These are phyloP conservation scores for Auriscalpium microsporum DNA, from an alignment of 768 basidiomycete species.

Conservation along the genomic window DNA sequence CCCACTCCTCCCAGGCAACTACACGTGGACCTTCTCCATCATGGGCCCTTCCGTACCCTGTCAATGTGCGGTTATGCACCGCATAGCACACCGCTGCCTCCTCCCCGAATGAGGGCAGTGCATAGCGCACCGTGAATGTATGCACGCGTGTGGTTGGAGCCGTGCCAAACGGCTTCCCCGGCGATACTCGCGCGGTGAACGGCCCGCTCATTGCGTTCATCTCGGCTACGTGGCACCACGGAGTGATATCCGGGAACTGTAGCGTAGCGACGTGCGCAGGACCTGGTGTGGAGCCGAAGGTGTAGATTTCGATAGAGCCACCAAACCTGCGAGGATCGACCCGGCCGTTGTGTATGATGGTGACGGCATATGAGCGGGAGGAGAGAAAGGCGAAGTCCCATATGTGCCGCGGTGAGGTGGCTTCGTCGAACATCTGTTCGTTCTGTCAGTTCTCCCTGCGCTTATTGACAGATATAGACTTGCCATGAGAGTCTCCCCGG, in stretches of 20 bases:
- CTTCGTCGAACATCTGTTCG: slow-evolving; percentile 22
- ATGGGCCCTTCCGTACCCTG: slow-evolving; percentile 7
- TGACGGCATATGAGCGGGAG: slow-evolving; percentile 34
- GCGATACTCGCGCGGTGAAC: slow-evolving; percentile 13
- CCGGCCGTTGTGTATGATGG: slow-evolving; percentile 18
- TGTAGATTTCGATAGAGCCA: slow-evolving; percentile 37
- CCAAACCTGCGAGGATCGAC: no score
- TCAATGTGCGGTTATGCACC: slow-evolving; percentile 25
- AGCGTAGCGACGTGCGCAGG: slow-evolving; percentile 18
- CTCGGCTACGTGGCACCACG: slow-evolving; percentile 7
- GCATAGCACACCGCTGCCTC: slow-evolving; percentile 21
- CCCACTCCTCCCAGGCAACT: slow-evolving; percentile 33
- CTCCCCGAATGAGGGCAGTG: background rate
- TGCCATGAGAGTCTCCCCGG: slow-evolving; percentile 34
- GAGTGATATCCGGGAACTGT: slow-evolving; percentile 16
- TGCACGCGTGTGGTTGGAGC: slow-evolving; percentile 20
- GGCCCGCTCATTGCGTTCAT: slow-evolving; percentile 22
- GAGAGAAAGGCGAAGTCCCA: slow-evolving; percentile 43
- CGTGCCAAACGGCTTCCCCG: slow-evolving; percentile 15
- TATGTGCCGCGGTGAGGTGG: slow-evolving; percentile 13
- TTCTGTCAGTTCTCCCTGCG: background rate
- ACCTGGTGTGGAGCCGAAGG: slow-evolving; percentile 20
- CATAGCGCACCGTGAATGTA: slow-evolving; percentile 21
- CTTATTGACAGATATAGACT: slow-evolving; percentile 13
- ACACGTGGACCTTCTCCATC: background rate